These are phyloP conservation scores for Colletotrichum spinosum DNA, from an alignment of 2,329 filamentous ascomycete genomes.

Conservation along the genomic window DNA sequence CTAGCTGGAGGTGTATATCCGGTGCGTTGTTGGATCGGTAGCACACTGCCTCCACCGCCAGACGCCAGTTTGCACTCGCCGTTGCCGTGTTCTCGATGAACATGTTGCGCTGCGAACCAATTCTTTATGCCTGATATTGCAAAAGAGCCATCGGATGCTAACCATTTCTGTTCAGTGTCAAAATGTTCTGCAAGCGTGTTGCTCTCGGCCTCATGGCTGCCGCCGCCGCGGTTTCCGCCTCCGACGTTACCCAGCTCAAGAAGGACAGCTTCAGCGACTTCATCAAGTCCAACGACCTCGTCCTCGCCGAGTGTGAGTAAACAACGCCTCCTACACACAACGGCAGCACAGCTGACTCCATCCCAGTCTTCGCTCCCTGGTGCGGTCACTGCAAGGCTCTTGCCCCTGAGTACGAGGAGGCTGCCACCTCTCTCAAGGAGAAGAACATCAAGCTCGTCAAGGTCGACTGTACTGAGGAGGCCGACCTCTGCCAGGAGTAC, in stretches of 20 bases:
- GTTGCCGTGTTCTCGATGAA: no score
- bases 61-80: no score
- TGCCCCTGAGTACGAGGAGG: slow-evolving; percentile 90
- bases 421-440: slow-evolving; percentile 85
- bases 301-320: slow-evolving; percentile 91
- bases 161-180: slow-evolving; percentile 40
- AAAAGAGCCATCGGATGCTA: neutral
- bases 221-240: slow-evolving; percentile 69
- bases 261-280: slow-evolving; percentile 90
- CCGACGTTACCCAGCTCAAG: slow-evolving; percentile 86
- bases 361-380: slow-evolving; percentile 91
- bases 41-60: neutral
- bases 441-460: slow-evolving; percentile 89
- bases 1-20: neutral
- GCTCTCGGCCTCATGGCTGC: slow-evolving; percentile 67
- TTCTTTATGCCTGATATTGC: neutral
- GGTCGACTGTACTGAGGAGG: slow-evolving; percentile 95
- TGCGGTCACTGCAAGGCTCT: slow-evolving; percentile 99
- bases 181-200: slow-evolving; percentile 63
- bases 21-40: neutral
- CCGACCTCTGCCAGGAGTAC: slow-evolving; percentile 88
- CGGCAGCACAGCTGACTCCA: slow-evolving; percentile 48
- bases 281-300: slow-evolving; percentile 85
- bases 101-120: neutral
- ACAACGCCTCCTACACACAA: slow-evolving; percentile 36